Conservation (phyloP, 345 rosid genomes). For the Melastoma malabathricum region DNA sequence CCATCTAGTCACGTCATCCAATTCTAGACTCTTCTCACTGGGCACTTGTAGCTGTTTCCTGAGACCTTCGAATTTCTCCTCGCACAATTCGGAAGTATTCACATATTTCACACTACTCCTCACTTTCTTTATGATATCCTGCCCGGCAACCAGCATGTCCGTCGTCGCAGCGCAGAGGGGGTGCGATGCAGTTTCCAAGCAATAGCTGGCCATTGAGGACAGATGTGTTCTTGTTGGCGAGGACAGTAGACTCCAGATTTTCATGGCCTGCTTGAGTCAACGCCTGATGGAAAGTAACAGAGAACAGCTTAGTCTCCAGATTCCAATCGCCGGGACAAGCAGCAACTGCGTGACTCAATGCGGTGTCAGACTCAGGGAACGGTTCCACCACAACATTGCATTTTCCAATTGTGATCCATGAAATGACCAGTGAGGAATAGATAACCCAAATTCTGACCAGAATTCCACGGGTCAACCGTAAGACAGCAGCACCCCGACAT, state of each 20-base stretch:
- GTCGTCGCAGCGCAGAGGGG: conserved; percentile 38
- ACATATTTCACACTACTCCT: conserved; percentile 74
- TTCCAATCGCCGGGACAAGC: conserved; percentile 78
- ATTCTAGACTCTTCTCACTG: conserved; percentile 43
- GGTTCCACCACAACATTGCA: conserved; percentile 88
- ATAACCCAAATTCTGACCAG: conserved; percentile 53
- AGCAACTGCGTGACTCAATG: conserved; percentile 69
- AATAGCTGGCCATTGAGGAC: conserved; percentile 72
- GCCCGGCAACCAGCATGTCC: conserved; percentile 41
- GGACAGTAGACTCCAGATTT: conserved; percentile 47
- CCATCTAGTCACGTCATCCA: conserved; percentile 76
- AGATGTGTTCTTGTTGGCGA: conserved; percentile 55
- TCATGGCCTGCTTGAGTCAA: conserved; percentile 41
- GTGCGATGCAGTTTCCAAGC: conserved; percentile 57
- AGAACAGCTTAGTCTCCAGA: conserved; percentile 68
- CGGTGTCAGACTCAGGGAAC: conserved; percentile 51
- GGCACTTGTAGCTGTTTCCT: conserved; percentile 87
- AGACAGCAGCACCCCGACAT: conserved; percentile 71
- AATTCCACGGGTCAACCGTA: conserved; percentile 63
- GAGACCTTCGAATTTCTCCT: conserved; percentile 79
- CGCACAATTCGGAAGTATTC: conserved; percentile 70
- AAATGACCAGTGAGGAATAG: conserved; percentile 71
- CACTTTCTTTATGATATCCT: conserved; percentile 51
- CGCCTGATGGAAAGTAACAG: conserved; percentile 50
- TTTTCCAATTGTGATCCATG: conserved; percentile 72